A percentile compares a stretch with the other conserved stretches of the same genome.
These are phyloP conservation scores for Aspergillus aculeatus DNA, from an alignment of 2,329 filamentous ascomycete species.

Conservation along the genomic window DNA sequence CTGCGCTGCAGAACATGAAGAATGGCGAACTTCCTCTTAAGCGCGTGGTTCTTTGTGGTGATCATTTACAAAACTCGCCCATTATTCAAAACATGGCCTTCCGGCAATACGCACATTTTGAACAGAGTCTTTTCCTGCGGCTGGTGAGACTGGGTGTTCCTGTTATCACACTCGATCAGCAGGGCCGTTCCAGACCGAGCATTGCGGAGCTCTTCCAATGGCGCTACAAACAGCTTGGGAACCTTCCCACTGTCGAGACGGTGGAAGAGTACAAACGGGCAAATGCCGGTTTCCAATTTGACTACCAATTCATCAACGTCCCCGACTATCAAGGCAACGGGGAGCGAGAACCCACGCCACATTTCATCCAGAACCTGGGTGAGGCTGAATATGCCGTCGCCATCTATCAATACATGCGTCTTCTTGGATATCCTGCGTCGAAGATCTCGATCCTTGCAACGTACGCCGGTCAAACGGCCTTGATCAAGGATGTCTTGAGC, in stretches of 20 bases:
- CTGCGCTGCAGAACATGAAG: conserved; percentile 82
- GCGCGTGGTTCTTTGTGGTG: conserved; percentile 86
- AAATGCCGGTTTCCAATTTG: conserved; percentile 88
- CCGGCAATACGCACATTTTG: conserved; percentile 90
- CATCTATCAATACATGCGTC: conserved; percentile 93
- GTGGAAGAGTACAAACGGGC: conserved; percentile 71
- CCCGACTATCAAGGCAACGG: conserved; percentile 87
- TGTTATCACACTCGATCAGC: conserved; percentile 82
- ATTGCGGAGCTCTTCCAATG: conserved; percentile 90
- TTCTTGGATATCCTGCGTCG: conserved; percentile 82
- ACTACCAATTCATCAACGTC: conserved; percentile 96
- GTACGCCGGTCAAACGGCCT: conserved; percentile 85
- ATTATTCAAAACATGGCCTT: conserved; percentile 94
- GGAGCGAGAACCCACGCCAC: conserved; percentile 84
- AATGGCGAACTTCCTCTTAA: conserved; percentile 74
- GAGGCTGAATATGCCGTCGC: conserved; percentile 97
- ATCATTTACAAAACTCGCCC: conserved; percentile 95
- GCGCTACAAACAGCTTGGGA: conserved; percentile 80
- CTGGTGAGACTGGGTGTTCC: conserved; percentile 91
- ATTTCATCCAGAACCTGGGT: conserved; percentile 94
- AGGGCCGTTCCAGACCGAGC: conserved; percentile 83
- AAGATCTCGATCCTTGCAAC: conserved; percentile 88
- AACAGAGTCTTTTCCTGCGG: conserved; percentile 91
- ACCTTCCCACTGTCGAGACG: conserved; percentile 71
- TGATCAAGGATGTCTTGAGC: conserved; percentile 81